Evolutionary conservation across 2,329 filamentous ascomycete species (phyloP), one percentile per base, ranked within the genome.

Genomic region (Hymenoscyphus fructigenus): DNA sequence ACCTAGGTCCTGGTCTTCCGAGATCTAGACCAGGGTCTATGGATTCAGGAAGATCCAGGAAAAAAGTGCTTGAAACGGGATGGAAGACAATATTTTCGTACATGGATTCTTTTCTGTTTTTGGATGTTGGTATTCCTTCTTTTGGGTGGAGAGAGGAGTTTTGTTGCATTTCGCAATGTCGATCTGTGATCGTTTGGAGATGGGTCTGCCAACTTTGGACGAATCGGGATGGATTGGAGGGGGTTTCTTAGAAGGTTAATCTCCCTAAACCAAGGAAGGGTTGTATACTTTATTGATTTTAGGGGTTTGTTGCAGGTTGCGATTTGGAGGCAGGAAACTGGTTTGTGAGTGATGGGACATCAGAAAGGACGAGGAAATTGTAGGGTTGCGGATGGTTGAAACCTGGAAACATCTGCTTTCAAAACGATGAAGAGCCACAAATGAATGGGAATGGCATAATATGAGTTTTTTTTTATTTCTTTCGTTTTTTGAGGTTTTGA

Each of bases 121-220:
- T 41, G 5, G 29, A 32, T 32, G 29, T 32, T 47, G 41, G 15
- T 6, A 20, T 47, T 47, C 4, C 20, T 20, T 47, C 41, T 15
- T 47, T 20, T 47, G 5, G 20, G 15, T 1, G 41, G 41, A 47
- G 14, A 14, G n/a, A 20, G 47, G 23, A 23, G n/a, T 5, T 56
- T 56, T 56, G 53, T 56, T 56, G 53, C 53, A 56, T 15, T 26
- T 56, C 23, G 53, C 53, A 56, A 56, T 28, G 53, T 56, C 28
- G 53, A 56, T 56, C 53, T 28, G 10, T 9, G 47, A 4, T 17
- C 57, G 9, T 2, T 29, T 56, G 7, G 4, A 29, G 23, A 14
- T 5, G 17, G 47, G 47, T 56, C 14, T 32, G 23, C 53, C 28
- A 28, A 32, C 53, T 15, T 26, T 56, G 15, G 20, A 15, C 17